phyloP scores from a whole-genome alignment of 352 stramenopile species.

The Pythium aristosporum region DNA sequence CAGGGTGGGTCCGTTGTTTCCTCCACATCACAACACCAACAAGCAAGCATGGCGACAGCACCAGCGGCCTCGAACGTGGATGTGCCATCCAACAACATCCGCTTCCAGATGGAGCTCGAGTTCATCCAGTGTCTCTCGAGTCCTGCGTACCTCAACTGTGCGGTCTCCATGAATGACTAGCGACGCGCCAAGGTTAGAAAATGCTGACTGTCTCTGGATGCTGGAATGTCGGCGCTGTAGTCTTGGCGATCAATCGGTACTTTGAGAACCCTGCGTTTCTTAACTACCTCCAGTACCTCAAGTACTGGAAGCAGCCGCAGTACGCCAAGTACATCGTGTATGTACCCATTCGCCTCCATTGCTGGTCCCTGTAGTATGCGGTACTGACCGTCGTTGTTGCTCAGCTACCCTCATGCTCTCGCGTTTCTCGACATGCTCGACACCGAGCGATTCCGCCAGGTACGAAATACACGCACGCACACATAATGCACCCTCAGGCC shows the following conservation, averaged over 20 bases:
- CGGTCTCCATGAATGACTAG: slow-evolving; percentile 7
- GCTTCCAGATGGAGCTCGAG: slow-evolving; percentile 93
- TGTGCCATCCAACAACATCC: slow-evolving; percentile 85
- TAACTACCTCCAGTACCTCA: slow-evolving; percentile 90
- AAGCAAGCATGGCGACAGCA: not conserved
- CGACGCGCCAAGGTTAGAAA: not conserved
- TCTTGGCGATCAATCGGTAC: slow-evolving; percentile 89
- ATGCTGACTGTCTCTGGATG: not conserved
- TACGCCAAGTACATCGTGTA: slow-evolving; percentile 91
- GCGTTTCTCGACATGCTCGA: slow-evolving; percentile 89
- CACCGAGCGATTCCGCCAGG: slow-evolving; percentile 81
- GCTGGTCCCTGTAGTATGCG: not conserved
- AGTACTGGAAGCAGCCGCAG: slow-evolving; percentile 92
- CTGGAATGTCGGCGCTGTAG: slow-evolving; percentile 27
- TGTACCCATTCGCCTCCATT: not conserved
- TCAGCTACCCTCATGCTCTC: slow-evolving; percentile 81
- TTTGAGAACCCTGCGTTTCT: slow-evolving; percentile 90
- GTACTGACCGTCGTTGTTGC: not conserved
- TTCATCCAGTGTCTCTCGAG: slow-evolving; percentile 92
- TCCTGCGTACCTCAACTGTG: slow-evolving; percentile 89
- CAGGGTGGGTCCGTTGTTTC: not conserved
- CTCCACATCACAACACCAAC: not conserved
- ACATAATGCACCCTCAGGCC: not conserved
- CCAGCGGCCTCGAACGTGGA: slow-evolving; percentile 35
- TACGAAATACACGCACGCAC: slow-evolving; percentile 7